A percentile compares a stretch with the other conserved stretches of the same genome.
These are phyloP conservation scores for Fusarium mexicanum DNA, from an alignment of 2,329 filamentous ascomycete genomes.

Conservation along the genomic window DNA sequence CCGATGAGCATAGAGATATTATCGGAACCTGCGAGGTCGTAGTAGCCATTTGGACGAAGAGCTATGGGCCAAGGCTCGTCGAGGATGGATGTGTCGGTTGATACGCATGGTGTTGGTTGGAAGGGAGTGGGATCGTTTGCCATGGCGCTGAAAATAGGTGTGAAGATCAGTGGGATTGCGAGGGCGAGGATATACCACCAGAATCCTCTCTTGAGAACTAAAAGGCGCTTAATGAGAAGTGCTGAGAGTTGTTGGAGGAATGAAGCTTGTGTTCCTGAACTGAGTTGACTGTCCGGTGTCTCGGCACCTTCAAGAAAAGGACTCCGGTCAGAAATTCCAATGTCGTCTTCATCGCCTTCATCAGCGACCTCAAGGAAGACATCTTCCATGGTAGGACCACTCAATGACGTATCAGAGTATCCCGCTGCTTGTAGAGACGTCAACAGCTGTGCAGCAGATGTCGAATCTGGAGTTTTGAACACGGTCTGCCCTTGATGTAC, in stretches of 20 bases:
- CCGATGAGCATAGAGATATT: background rate
- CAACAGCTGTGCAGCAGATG: background rate
- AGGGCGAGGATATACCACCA: background rate
- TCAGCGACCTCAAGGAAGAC: slow-evolving; percentile 17
- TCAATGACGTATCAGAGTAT: background rate
- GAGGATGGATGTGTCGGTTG: background rate
- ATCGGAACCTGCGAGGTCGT: background rate
- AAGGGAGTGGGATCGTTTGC: background rate
- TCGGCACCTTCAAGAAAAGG: background rate
- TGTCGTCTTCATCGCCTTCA: background rate
- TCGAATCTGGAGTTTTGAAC: background rate
- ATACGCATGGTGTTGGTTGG: background rate
- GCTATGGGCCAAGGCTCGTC: background rate
- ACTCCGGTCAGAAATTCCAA: background rate
- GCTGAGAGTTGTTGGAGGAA: background rate
- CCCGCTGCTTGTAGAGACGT: background rate
- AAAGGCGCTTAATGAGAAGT: background rate
- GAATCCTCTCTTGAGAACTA: background rate
- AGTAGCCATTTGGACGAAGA: background rate
- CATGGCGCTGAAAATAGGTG: background rate
- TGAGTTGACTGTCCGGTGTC: background rate
- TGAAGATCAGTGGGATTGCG: background rate
- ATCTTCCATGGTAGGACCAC: slow-evolving; percentile 17
- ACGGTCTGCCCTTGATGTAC: slow-evolving; percentile 7
- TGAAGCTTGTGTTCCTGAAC: background rate